Evolutionary conservation across 1,139 yeast genomes (phyloP).

Genomic region (Meyerozyma smithsonii): DNA sequence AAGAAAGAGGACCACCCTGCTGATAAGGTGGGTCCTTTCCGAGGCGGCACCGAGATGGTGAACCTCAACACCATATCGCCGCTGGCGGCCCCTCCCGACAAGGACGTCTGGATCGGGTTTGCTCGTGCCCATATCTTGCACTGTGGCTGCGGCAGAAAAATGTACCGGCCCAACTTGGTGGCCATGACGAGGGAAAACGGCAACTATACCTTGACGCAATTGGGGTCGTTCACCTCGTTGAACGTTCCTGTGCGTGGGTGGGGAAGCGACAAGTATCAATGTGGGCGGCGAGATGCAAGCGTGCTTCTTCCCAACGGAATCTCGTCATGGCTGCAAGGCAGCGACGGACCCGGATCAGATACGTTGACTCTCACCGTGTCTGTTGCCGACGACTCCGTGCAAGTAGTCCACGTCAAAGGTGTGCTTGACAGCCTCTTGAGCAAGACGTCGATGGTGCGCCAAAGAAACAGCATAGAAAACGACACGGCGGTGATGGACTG

Average conservation of each 20-base stretch:
- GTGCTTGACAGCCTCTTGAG: conserved; percentile 7
- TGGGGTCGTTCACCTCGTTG: conserved; percentile 20
- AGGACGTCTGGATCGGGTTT: conserved; percentile 33
- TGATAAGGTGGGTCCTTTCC: conserved; percentile 18
- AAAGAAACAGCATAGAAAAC: background rate
- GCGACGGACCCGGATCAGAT: conserved; percentile 6
- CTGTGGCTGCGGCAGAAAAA: conserved; percentile 35
- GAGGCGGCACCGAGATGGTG: conserved; percentile 25
- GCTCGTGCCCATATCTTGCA: conserved; percentile 31
- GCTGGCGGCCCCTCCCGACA: conserved; percentile 12
- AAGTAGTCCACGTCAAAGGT: conserved; percentile 10
- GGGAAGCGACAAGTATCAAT: conserved; percentile 18
- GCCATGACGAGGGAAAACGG: conserved; percentile 18
- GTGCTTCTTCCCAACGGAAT: conserved; percentile 37
- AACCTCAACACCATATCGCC: conserved; percentile 13
- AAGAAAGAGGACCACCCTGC: conserved; percentile 15
- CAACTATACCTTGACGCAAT: background rate
- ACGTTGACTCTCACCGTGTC: conserved; percentile 11
- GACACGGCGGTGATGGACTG: background rate
- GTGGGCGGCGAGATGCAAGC: conserved; percentile 21
- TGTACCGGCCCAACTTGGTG: conserved; percentile 35
- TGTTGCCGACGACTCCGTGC: conserved; percentile 12
- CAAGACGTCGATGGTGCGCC: conserved; percentile 1
- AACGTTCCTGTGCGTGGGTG: conserved; percentile 29
- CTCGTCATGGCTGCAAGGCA: conserved; percentile 22